Evolutionary conservation across 2,329 filamentous ascomycete genomes (phyloP).

Genomic region (Aspergillus sp.): DNA sequence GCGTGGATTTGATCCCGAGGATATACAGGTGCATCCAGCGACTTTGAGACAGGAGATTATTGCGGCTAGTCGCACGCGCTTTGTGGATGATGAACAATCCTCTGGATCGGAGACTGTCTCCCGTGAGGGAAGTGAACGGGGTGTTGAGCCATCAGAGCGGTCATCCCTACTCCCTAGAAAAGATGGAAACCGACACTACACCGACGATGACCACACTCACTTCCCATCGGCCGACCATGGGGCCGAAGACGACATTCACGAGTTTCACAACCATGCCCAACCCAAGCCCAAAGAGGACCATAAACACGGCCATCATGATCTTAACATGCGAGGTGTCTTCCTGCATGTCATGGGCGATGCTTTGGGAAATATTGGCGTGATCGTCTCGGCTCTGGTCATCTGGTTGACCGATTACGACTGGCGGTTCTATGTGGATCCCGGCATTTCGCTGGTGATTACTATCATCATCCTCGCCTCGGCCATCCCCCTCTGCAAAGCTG

Average conservation of each 20-base stretch:
- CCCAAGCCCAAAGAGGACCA: slow-evolving; percentile 63
- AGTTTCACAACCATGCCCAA: slow-evolving; percentile 74
- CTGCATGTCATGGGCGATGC: slow-evolving; percentile 58
- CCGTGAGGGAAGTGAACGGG: slow-evolving; percentile 49
- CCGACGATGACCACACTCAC: slow-evolving; percentile 25
- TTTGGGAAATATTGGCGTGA: slow-evolving; percentile 50
- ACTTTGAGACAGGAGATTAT: slow-evolving; percentile 93
- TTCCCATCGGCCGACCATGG: slow-evolving; percentile 10
- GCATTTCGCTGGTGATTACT: slow-evolving; percentile 92
- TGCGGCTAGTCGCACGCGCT: slow-evolving; percentile 68
- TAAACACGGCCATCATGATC: slow-evolving; percentile 58
- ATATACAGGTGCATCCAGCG: slow-evolving; percentile 81
- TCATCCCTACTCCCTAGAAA: slow-evolving; percentile 42
- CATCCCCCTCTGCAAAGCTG: slow-evolving; percentile 52
- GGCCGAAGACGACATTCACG: slow-evolving; percentile 52
- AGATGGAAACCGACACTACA: slow-evolving; percentile 37
- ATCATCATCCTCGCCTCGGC: slow-evolving; percentile 62
- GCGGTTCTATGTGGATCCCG: slow-evolving; percentile 85
- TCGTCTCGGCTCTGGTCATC: slow-evolving; percentile 73
- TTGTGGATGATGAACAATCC: slow-evolving; percentile 57
- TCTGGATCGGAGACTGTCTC: slow-evolving; percentile 58
- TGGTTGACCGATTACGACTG: slow-evolving; percentile 83
- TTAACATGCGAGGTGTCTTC: slow-evolving; percentile 86
- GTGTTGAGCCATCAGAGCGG: slow-evolving; percentile 50
- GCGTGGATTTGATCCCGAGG: slow-evolving; percentile 59